Conservation (phyloP, 2,329 filamentous ascomycete genomes). For the Exophiala xenobiotica region DNA sequence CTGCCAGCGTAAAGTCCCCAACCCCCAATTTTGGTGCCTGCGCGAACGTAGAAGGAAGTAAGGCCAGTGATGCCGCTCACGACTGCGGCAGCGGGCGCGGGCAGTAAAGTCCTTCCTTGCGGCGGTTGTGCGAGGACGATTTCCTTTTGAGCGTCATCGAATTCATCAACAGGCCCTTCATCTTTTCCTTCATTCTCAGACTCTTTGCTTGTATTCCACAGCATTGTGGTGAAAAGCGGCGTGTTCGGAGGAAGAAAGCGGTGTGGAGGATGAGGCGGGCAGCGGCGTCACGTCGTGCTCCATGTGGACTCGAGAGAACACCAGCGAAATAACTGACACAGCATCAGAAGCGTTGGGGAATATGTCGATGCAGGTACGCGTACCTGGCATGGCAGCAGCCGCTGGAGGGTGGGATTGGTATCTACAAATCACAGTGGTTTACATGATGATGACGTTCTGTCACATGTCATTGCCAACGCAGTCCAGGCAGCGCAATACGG, state of each 20-base stretch:
- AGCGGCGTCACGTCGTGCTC: constrained; percentile 17
- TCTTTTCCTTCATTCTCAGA: constrained; percentile 5
- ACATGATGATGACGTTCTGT: not conserved
- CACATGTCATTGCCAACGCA: not conserved
- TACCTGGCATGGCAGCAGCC: constrained; percentile 18
- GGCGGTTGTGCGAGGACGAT: constrained; percentile 18
- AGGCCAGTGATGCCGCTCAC: constrained; percentile 47
- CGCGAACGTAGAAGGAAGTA: constrained; percentile 45
- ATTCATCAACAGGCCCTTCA: constrained; percentile 11
- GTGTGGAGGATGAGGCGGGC: constrained; percentile 10
- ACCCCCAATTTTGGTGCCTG: constrained; percentile 45
- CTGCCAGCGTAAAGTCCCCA: constrained; percentile 46
- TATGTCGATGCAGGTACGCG: constrained; percentile 25
- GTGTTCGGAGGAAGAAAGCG: constrained; percentile 2
- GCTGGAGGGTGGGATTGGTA: not conserved
- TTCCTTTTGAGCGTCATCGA: constrained; percentile 9
- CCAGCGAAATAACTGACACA: not conserved
- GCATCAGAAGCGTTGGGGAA: constrained; percentile 9
- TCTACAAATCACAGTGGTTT: not conserved
- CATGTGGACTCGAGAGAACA: constrained; percentile 14
- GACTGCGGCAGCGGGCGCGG: constrained; percentile 44
- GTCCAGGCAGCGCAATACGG: not conserved
- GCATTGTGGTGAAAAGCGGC: constrained; percentile 14
- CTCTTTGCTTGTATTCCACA: constrained; percentile 17
- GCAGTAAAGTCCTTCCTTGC: constrained; percentile 40